Conservation (phyloP, 169 alveolate species). For the Eimeria tenella region DNA sequence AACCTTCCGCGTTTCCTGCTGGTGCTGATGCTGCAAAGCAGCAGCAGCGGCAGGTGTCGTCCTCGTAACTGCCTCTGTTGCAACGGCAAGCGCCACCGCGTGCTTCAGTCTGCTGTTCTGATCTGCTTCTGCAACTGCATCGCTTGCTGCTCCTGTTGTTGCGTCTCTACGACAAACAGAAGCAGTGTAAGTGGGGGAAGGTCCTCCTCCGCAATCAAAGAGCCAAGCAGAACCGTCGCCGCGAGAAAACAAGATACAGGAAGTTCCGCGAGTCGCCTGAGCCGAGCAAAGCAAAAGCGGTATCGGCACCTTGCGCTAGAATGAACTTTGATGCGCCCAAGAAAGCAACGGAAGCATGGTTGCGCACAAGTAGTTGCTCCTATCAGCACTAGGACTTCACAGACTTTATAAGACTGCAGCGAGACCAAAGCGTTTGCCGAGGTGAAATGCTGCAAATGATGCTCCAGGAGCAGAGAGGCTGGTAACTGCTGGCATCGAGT, state of each 20-base stretch:
- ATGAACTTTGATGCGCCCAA: background rate
- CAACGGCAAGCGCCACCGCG: slow-evolving; percentile 60
- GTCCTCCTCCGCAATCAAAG: slow-evolving; percentile 79
- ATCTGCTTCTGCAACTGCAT: slow-evolving; percentile 42
- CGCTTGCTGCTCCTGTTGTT: slow-evolving; percentile 1
- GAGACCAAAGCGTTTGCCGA: background rate
- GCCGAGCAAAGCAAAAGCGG: background rate
- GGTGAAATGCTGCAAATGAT: too few species aligned
- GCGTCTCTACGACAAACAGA: slow-evolving; percentile 29
- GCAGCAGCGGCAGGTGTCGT: slow-evolving; percentile 58
- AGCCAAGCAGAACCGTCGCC: slow-evolving; percentile 80
- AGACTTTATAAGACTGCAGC: background rate
- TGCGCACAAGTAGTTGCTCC: too few species aligned
- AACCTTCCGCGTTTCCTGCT: slow-evolving; percentile 70
- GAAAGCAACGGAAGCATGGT: background rate
- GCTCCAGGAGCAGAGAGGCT: too few species aligned
- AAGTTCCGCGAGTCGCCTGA: slow-evolving; percentile 79
- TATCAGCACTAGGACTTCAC: background rate
- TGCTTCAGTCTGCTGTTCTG: slow-evolving; percentile 37
- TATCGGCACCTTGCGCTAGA: background rate
- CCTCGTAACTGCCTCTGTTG: slow-evolving; percentile 47
- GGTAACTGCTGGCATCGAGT: too few species aligned
- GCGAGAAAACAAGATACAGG: slow-evolving; percentile 65
- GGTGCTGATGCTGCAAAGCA: slow-evolving; percentile 57
- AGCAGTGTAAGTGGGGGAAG: slow-evolving; percentile 66